These are phyloP conservation scores for Erythrophleum fordii DNA, from an alignment of 306 rosid genomes.

Conservation along the genomic window DNA sequence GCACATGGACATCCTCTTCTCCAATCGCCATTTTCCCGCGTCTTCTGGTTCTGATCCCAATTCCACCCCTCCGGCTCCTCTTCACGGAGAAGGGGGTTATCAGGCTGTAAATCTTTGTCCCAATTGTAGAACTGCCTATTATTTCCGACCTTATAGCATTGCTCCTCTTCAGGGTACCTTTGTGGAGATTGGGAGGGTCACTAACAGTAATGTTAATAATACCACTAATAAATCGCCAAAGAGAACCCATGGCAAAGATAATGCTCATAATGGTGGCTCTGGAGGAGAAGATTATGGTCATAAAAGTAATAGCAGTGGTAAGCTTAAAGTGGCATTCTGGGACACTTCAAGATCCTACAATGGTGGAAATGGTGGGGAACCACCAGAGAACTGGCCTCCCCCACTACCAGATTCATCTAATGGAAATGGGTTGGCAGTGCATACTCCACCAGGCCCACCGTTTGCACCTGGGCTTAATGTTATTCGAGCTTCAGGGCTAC, in stretches of 20 bases:
- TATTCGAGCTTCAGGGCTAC: conserved; percentile 55
- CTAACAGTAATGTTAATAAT: conserved; percentile 28
- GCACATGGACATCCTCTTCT: conserved; percentile 59
- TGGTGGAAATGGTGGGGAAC: conserved; percentile 47
- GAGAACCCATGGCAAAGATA: conserved; percentile 28
- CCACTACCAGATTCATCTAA: conserved; percentile 42
- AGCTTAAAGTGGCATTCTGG: conserved; percentile 46
- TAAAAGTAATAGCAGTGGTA: conserved; percentile 5
- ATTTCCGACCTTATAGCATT: conserved; percentile 57
- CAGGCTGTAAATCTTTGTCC: conserved; percentile 71
- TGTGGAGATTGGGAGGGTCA: conserved; percentile 60
- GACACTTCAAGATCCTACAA: conserved; percentile 45
- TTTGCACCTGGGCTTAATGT: conserved; percentile 60
- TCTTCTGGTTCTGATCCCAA: conserved; percentile 24
- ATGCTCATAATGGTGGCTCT: conserved; percentile 15
- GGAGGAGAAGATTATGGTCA: conserved; percentile 19
- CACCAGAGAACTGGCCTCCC: conserved; percentile 59
- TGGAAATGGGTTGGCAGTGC: conserved; percentile 61
- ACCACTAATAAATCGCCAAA: conserved; percentile 18
- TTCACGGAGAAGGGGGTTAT: conserved; percentile 27
- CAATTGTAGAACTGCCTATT: conserved; percentile 64
- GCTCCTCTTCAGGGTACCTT: conserved; percentile 69
- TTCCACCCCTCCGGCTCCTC: conserved; percentile 36
- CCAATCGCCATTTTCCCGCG: conserved; percentile 47
- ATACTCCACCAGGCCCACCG: conserved; percentile 79